phyloP scores from a whole-genome alignment of 176 grass and related monocot species.

The Rhynchospora breviuscula region DNA sequence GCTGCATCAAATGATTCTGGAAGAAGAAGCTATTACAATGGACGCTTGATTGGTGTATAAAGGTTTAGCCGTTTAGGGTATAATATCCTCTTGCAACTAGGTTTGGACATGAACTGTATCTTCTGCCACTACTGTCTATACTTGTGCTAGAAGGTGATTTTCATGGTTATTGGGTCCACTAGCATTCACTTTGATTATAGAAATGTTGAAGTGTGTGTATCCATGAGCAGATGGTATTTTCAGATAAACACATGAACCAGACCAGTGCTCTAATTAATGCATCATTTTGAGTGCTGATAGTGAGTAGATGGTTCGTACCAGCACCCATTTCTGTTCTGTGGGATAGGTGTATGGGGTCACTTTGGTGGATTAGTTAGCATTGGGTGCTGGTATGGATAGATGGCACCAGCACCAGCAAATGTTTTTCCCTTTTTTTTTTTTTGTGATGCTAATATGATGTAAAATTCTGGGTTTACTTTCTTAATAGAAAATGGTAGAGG shows the following conservation, averaged over 20 bases:
- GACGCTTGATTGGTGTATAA: conserved; percentile 24
- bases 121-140: neutral
- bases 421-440: too few species aligned
- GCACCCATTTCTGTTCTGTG: too few species aligned
- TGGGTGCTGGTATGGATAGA: too few species aligned
- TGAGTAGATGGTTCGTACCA: too few species aligned
- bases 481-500: too few species aligned
- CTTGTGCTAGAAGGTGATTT: neutral
- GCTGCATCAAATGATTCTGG: conserved; percentile 66
- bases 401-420: too few species aligned
- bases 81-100: neutral
- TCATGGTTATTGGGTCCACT: neutral
- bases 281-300: too few species aligned
- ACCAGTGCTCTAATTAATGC: neutral
- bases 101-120: neutral
- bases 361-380: too few species aligned
- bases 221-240: neutral
- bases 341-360: too few species aligned
- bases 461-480: too few species aligned
- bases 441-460: too few species aligned
- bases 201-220: neutral
- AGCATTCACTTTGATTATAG: neutral
- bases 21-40: conserved; percentile 45
- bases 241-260: neutral
- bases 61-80: neutral